Evolutionary conservation across 23 red algal genomes (phyloP), one percentile per base, ranked within the genome.

Genomic region (Cyanidiococcus yangmingshanensis): DNA sequence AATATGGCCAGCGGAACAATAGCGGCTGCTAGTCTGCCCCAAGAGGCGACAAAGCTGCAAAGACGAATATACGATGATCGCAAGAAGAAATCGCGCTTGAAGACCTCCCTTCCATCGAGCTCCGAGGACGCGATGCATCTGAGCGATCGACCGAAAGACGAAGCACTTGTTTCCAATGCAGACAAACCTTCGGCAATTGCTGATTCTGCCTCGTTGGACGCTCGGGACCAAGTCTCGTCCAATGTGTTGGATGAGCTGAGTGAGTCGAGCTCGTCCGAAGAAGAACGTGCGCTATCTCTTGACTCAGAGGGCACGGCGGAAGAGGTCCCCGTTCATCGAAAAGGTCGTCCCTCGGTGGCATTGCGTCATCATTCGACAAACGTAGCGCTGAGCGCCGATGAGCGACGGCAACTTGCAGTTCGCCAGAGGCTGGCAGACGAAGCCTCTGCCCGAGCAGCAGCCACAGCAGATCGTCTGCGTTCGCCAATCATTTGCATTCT

Each of bases 401-500:
- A 58, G 40, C 57, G 80, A 26, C 80, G 80, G 37, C 38, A 83
- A 32, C 30, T 74, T 2, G 75, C 67, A 38, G 50, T 76, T 21
- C 36, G 30, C 0, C 34, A 25, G 15, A 58, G 80, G 15, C 16
- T 57, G 29, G 33, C 68, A n/a, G 54, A 37, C 36, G 50, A 74
- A 29, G 59, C 68, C 35, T 37, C 41, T 38, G 67, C 80, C 21
- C 75, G 59, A 1, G 31, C 50, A 33, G 35, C 26, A 1, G 29
- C 68, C 12, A 36, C 36, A 2, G 37, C 83, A 0, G 88, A 91
- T 18, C 77, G 82, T 68, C 82, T 98, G 80, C 84, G 94, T 25
- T 91, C 94, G 40, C 94, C 94, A 17, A 76, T 98, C 1, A 89
- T 98, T 80, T 98, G 94, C 75, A 98, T 98, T 57, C 74, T 98